Evolutionary conservation across 306 rosid genomes (phyloP).

Genomic region (Ormosia emarginata): DNA sequence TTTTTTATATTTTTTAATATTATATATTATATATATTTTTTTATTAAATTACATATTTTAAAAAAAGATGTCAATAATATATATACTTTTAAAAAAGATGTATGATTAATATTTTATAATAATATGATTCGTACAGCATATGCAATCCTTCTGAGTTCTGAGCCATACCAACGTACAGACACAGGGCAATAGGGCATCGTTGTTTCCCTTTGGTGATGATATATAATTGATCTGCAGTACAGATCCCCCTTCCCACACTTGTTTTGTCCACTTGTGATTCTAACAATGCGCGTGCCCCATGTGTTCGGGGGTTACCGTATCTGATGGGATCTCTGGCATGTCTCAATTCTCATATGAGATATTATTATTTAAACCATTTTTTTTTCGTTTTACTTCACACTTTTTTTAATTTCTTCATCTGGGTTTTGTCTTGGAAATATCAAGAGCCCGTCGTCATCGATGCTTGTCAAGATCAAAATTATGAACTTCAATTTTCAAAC

Average conservation of each 20-base stretch:
- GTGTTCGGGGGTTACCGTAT: background rate
- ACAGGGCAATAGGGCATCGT: background rate
- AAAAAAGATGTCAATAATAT: too few relatives aligned
- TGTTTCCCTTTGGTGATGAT: background rate
- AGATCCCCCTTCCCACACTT: background rate
- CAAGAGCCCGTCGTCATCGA: background rate
- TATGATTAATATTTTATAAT: too few relatives aligned
- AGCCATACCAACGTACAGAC: background rate
- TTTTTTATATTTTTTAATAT: too few relatives aligned
- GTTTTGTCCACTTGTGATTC: background rate
- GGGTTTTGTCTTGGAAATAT: background rate
- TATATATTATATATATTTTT: too few relatives aligned
- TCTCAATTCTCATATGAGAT: too few relatives aligned
- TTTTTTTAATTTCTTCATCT: background rate
- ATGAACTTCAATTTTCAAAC: background rate
- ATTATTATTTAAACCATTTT: background rate
- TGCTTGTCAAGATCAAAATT: background rate
- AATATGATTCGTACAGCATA: too few relatives aligned
- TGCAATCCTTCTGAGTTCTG: background rate
- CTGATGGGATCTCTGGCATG: too few relatives aligned
- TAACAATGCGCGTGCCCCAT: background rate
- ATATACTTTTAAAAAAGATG: too few relatives aligned
- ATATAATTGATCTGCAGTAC: background rate
- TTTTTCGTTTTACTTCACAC: background rate
- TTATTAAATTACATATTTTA: too few relatives aligned